Evolutionary conservation across 2,329 filamentous ascomycete genomes (phyloP), one percentile per base, ranked within the genome.

Genomic region (Scedosporium boydii): DNA sequence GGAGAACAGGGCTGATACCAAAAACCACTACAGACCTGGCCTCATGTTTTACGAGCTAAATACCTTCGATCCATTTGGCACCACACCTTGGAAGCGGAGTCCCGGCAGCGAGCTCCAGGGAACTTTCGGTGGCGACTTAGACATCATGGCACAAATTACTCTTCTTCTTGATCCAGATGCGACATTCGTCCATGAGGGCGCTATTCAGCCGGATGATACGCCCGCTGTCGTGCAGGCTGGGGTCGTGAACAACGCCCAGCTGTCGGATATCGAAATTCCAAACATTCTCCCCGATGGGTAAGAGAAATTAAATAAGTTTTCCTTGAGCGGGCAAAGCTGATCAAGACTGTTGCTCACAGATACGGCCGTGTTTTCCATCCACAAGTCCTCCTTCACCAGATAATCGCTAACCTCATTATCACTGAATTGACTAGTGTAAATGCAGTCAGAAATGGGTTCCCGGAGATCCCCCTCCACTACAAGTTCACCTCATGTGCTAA

Each of bases 11-110:
- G 3, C 6, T 29, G 27, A 29, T 4, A 29, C 27, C 6, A 29
- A 29, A 6, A 6, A 29, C 3, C 27, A 29, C 4, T 29, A n/a
- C 34, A 66, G 64, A 51, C 14, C 51, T 27, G 53, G 61, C 1
- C 57, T 66, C 10, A 65, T 67, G 64, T 67, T 67, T 57, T 67
- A 65, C 55, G 60, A 65, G 55, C 60, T 67, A 27, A 63, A 64
- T 56, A 64, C 61, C 2, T n/a, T 53, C 6, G 66, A 67, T 42
- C 66, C 66, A 6, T 18, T 65, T 6, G 66, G 66, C 38, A 59
- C 51, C 9, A 64, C 42, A 21, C 65, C 66, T 12, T 66, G 65
- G 64, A 66, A 66, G 58, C 16, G 66, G 21, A 65, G 63, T 34
- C 60, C 27, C 14, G 44, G 42, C 2, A 56, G 48, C 26, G 29